phyloP scores from a whole-genome alignment of 2,329 filamentous ascomycete genomes.

The Didymella pomorum region DNA sequence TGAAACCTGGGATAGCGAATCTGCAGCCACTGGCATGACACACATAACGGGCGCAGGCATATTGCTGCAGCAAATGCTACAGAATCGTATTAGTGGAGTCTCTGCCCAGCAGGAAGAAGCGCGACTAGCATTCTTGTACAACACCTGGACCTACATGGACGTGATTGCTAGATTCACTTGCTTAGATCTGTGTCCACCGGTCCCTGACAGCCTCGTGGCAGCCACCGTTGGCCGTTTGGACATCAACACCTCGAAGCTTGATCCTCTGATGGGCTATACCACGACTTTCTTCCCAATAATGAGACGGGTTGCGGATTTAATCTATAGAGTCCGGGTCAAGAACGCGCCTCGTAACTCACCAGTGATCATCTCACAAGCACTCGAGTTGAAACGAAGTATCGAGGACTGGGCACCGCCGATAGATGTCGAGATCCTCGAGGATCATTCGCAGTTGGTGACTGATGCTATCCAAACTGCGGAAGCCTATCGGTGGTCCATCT shows the following conservation, averaged over 20 bases:
- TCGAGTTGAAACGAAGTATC: slow-evolving; percentile 67
- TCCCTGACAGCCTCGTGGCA: slow-evolving; percentile 53
- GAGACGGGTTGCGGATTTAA: slow-evolving; percentile 68
- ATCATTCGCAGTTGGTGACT: slow-evolving; percentile 66
- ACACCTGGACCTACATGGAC: slow-evolving; percentile 76
- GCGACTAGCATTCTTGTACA: slow-evolving; percentile 70
- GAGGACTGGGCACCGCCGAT: slow-evolving; percentile 66
- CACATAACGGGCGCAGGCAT: slow-evolving; percentile 71
- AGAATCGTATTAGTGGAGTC: slow-evolving; percentile 50
- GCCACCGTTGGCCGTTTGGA: slow-evolving; percentile 16
- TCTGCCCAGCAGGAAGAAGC: slow-evolving; percentile 46
- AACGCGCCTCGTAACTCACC: slow-evolving; percentile 62
- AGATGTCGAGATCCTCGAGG: slow-evolving; percentile 65
- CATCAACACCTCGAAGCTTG: slow-evolving; percentile 52
- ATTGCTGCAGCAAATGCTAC: slow-evolving; percentile 66
- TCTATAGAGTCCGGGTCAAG: slow-evolving; percentile 64
- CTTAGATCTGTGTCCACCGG: slow-evolving; percentile 61
- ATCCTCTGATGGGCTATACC: slow-evolving; percentile 74
- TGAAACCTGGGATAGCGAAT: slow-evolving; percentile 73
- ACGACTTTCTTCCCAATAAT: slow-evolving; percentile 71
- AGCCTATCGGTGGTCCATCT: slow-evolving; percentile 70
- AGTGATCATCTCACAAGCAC: slow-evolving; percentile 66
- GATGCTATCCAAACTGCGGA: slow-evolving; percentile 71
- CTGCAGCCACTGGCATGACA: slow-evolving; percentile 66
- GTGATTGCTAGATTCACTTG: slow-evolving; percentile 73